These are phyloP conservation scores for Cornus kousa DNA, from an alignment of 148 eudicot genomes.

Conservation along the genomic window DNA sequence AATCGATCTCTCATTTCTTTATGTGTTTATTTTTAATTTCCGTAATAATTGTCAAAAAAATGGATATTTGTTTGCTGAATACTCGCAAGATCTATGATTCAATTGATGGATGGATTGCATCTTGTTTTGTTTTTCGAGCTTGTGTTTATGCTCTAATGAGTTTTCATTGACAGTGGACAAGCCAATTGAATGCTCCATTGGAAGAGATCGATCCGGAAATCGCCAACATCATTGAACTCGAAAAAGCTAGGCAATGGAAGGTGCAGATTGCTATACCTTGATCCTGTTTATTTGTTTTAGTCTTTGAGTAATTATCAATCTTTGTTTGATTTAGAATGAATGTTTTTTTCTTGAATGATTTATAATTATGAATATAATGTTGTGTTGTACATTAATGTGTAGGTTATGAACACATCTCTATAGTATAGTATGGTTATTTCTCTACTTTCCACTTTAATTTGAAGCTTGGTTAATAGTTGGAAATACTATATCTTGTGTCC, in stretches of 20 bases:
- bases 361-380: background rate
- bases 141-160: background rate
- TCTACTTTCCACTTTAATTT: background rate
- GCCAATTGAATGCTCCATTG: constrained; percentile 81
- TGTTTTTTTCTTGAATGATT: background rate
- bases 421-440: background rate
- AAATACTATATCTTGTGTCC: background rate
- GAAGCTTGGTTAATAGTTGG: constrained; percentile 5
- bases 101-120: background rate
- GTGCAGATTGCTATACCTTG: constrained; percentile 23
- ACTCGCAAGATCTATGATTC: background rate
- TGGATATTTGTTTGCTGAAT: background rate
- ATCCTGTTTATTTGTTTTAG: background rate
- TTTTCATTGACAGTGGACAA: constrained; percentile 59
- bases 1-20: constrained; percentile 19
- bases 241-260: constrained; percentile 96
- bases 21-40: background rate
- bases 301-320: background rate
- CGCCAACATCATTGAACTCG: constrained; percentile 81
- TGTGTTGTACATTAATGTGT: background rate
- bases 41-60: no score
- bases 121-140: constrained; percentile 1
- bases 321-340: background rate
- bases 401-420: background rate
- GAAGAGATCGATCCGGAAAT: constrained; percentile 85